phyloP scores from a whole-genome alignment of 1,284 basidiomycete species.

The Xerocomus minutiporus region DNA sequence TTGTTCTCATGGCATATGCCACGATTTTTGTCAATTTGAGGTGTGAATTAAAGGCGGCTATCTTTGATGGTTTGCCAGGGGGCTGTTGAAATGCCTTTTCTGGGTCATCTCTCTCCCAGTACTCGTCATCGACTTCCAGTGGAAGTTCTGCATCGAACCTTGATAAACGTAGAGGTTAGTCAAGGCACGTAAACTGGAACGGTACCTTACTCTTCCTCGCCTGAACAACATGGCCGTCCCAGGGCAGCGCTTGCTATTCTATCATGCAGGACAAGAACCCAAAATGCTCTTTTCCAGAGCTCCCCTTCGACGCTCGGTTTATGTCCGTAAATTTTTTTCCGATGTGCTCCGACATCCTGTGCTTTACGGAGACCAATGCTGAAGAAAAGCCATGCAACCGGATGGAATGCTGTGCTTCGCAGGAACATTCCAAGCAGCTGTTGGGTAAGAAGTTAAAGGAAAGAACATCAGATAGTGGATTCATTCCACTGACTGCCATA shows the following conservation, averaged over 20 bases:
- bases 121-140: constrained; percentile 82
- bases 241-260: constrained; percentile 60
- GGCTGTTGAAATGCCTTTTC: constrained; percentile 60
- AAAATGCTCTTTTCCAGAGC: constrained; percentile 79
- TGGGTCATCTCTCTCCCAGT: constrained; percentile 60
- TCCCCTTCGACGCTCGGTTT: constrained; percentile 55
- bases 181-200: neutral
- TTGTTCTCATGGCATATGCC: constrained; percentile 64
- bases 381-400: constrained; percentile 61
- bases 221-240: constrained; percentile 67
- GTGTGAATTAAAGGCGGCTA: constrained; percentile 63
- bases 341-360: constrained; percentile 65
- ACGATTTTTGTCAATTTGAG: constrained; percentile 70
- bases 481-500: constrained; percentile 40
- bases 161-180: constrained; percentile 12
- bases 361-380: constrained; percentile 69
- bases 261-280: constrained; percentile 61
- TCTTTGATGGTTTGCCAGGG: constrained; percentile 49
- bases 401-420: constrained; percentile 51
- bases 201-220: constrained; percentile 71
- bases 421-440: constrained; percentile 48
- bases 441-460: constrained; percentile 7
- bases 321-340: constrained; percentile 48
- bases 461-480: constrained; percentile 1
- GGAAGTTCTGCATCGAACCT: constrained; percentile 79